phyloP scores from a whole-genome alignment of 2,329 filamentous ascomycete genomes.

The Colletotrichum destructivum region DNA sequence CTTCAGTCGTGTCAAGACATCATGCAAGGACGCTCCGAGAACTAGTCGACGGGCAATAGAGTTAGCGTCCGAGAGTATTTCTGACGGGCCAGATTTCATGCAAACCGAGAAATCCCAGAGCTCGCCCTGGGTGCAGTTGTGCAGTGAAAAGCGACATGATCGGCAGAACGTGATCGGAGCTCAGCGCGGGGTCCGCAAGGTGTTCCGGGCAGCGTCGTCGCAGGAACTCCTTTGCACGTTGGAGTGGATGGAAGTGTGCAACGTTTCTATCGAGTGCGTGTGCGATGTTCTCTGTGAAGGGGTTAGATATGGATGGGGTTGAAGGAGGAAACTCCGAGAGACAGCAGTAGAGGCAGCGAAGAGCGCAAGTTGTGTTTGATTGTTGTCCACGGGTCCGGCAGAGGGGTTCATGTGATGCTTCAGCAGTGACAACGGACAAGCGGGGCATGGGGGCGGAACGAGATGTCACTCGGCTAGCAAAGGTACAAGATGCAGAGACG shows the following conservation, averaged over 20 bases:
- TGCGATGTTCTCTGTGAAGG: neutral
- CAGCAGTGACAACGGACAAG: constrained; percentile 37
- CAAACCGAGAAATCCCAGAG: constrained; percentile 72
- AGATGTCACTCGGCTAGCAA: constrained; percentile 37
- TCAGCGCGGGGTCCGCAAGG: constrained; percentile 36
- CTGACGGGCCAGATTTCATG: constrained; percentile 26
- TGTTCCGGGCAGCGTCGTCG: constrained; percentile 31
- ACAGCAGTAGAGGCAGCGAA: constrained; percentile 4
- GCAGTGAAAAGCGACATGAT: constrained; percentile 68
- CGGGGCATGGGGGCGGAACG: constrained; percentile 37
- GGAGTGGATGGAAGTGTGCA: neutral
- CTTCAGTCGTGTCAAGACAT: constrained; percentile 89
- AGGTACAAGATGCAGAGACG: constrained; percentile 2
- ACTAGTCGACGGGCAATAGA: constrained; percentile 63
- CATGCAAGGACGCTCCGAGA: constrained; percentile 92
- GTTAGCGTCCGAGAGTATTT: constrained; percentile 42
- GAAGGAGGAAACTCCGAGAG: constrained; percentile 11
- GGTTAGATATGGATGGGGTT: neutral
- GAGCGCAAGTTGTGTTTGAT: neutral
- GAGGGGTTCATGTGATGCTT: constrained; percentile 43
- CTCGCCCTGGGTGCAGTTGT: constrained; percentile 77
- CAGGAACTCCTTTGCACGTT: constrained; percentile 5
- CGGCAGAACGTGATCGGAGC: constrained; percentile 30
- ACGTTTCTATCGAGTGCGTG: constrained; percentile 14
- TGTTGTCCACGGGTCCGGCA: constrained; percentile 34